Base-by-base conservation (phyloP, 2,329 filamentous ascomycete genomes). In the Hypoxylon sp. region DNA sequence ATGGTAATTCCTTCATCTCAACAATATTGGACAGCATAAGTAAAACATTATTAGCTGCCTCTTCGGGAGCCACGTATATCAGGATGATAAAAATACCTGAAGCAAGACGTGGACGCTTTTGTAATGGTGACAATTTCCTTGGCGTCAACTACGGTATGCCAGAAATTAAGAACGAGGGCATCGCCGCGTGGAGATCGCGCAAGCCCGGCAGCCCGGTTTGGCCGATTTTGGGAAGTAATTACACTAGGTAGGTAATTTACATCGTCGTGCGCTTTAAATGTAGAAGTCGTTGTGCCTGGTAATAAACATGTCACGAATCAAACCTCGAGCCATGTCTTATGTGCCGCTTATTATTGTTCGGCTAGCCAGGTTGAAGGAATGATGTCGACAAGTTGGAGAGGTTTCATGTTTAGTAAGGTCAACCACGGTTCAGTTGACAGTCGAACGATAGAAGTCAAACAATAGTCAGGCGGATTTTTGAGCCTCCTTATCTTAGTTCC, bases 21-120 rank as follows among this genome's bases (percentile, higher is more conserved):
- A 19, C 37, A 30, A 54, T 39, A 50, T 37, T 52, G 32, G 51
- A 58, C 30, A 45, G 41, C 39, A 58, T 12, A 52, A 46, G 54
- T 54, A 14, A 59, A 59, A 46, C 50, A 51, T 58, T 51, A 34
- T 45, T 21, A 55, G 46, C 37, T 63, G 59, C 63, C 63, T 63
- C n/a, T 63, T 61, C 55, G 12, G 52, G 51, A 11, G 37, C 37
- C 9, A 11, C 37, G 37, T 41, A 41, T 41, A 41, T 41, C 21
- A 9, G 5, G 25, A 54, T 29, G 66, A 66, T 50, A 66, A 66
- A 66, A 63, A 68, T 65, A 68, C 32, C 41, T 54, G 53, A 58
- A 47, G 41, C 25, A 46, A 50, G 29, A 23, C 30, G 16, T 51
- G 23, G 12, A 34, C 19, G 30, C 34, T 19, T 25, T 48, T 23